Percentiles rank a stretch among this genome's conserved stretches.
Evolutionary conservation across 352 stramenopile species (phyloP).

Genomic region (Pythium aphanidermatum): DNA sequence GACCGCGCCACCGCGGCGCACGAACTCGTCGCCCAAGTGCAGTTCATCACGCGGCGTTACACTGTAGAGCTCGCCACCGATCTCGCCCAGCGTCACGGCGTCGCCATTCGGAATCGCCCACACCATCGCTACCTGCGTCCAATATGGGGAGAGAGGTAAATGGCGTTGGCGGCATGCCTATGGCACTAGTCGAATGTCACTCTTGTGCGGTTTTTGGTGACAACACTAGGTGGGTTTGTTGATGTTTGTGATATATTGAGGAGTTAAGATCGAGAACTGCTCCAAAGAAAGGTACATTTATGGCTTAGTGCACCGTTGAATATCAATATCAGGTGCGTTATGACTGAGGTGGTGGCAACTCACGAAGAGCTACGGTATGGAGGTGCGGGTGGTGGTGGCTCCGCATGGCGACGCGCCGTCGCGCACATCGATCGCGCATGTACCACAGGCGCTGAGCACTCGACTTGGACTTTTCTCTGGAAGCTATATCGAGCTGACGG

Average conservation of each 20-base stretch:
- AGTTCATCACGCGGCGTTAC: constrained; percentile 47
- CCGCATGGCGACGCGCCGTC: constrained; percentile 1
- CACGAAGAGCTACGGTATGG: too few relatives aligned
- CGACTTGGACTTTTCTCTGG: not conserved
- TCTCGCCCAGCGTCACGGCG: constrained; percentile 72
- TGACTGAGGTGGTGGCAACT: too few relatives aligned
- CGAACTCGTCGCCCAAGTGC: constrained; percentile 59
- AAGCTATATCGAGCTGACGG: constrained; percentile 5
- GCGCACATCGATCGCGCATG: constrained; percentile 1
- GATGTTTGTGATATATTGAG: too few relatives aligned
- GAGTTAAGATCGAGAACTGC: too few relatives aligned
- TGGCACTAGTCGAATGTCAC: constrained; percentile 8
- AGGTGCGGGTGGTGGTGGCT: constrained; percentile 11
- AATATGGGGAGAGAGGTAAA: constrained; percentile 7
- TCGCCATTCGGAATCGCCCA: constrained; percentile 58
- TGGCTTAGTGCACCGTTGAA: too few relatives aligned
- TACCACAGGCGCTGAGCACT: not conserved
- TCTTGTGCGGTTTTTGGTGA: too few relatives aligned
- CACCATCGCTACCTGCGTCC: constrained; percentile 25
- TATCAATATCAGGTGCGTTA: too few relatives aligned
- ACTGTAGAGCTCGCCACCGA: constrained; percentile 67
- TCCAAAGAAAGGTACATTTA: too few relatives aligned
- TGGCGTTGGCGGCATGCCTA: too few relatives aligned
- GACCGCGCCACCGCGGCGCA: constrained; percentile 48
- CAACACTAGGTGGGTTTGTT: too few relatives aligned